These are phyloP conservation scores for Taphrina communis DNA, from an alignment of 1,139 yeast genomes.

Conservation along the genomic window DNA sequence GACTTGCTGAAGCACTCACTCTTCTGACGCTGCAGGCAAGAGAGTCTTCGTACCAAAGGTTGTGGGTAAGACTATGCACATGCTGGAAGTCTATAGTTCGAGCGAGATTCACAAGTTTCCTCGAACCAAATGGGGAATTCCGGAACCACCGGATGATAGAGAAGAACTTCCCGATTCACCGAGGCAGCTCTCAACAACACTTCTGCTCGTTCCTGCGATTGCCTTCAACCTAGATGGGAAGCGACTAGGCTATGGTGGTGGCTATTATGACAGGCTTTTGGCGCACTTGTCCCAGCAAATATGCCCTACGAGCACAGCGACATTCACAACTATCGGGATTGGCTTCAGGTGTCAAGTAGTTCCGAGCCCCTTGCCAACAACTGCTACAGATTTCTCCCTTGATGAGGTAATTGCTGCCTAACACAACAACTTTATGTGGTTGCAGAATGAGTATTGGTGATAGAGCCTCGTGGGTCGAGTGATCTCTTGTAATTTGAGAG, in stretches of 20 bases:
- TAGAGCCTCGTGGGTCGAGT: too few relatives aligned
- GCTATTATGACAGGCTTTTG: slow-evolving; percentile 24
- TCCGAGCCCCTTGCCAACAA: background rate
- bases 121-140: slow-evolving; percentile 32
- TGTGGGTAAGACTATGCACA: slow-evolving; percentile 8
- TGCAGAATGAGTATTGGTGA: too few relatives aligned
- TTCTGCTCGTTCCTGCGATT: slow-evolving; percentile 23
- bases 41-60: slow-evolving; percentile 23
- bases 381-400: background rate
- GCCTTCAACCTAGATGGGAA: slow-evolving; percentile 19
- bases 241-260: slow-evolving; percentile 36
- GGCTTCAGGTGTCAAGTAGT: slow-evolving; percentile 25
- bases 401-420: slow-evolving; percentile 12
- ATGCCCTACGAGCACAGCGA: background rate
- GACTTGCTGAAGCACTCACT: too few relatives aligned
- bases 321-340: slow-evolving; percentile 19
- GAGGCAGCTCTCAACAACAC: background rate
- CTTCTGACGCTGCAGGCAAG: background rate
- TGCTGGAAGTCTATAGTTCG: slow-evolving; percentile 8
- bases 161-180: background rate
- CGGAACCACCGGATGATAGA: slow-evolving; percentile 28
- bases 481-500: too few relatives aligned
- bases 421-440: background rate
- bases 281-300: background rate
- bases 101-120: slow-evolving; percentile 19